Conservation (phyloP, 768 basidiomycete genomes). For the Lentinula edodes region DNA sequence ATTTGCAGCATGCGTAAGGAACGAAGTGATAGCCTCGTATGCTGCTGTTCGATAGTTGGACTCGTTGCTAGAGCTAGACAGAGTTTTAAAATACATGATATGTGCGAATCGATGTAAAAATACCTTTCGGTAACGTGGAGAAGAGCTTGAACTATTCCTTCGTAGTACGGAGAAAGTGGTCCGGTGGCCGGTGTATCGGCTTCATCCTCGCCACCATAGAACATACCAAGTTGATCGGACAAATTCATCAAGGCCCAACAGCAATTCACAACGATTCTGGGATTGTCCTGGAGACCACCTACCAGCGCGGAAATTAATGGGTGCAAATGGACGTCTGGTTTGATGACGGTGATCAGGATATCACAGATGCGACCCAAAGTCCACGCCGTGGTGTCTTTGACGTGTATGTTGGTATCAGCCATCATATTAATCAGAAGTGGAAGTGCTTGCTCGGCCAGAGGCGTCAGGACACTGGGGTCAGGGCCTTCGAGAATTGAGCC, state of each 20-base stretch:
- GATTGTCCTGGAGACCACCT: conserved; percentile 68
- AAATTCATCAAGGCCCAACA: conserved; percentile 97
- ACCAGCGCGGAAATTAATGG: conserved; percentile 82
- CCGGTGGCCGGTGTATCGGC: conserved; percentile 31
- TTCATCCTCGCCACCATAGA: conserved; percentile 58
- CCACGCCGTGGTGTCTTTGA: conserved; percentile 98
- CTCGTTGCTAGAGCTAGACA: conserved; percentile 70
- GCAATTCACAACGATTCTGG: conserved; percentile 87
- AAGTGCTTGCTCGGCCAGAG: conserved; percentile 90
- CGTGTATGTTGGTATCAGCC: conserved; percentile 75
- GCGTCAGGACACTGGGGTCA: conserved; percentile 79
- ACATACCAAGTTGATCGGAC: conserved; percentile 73
- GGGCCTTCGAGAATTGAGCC: conserved; percentile 97
- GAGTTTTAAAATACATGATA: not conserved
- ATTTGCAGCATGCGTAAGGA: conserved; percentile 71
- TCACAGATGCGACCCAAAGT: conserved; percentile 95
- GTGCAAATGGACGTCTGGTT: conserved; percentile 84
- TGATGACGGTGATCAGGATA: conserved; percentile 77
- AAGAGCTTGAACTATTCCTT: conserved; percentile 79
- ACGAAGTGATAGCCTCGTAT: conserved; percentile 91
- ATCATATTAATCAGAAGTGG: conserved; percentile 96
- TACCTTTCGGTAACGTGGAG: conserved; percentile 85
- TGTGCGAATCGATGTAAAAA: not conserved
- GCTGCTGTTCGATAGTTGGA: conserved; percentile 91
- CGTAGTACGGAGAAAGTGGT: conserved; percentile 84